Conservation (phyloP, 805 yeast species). For the Candida lessepsii region DNA sequence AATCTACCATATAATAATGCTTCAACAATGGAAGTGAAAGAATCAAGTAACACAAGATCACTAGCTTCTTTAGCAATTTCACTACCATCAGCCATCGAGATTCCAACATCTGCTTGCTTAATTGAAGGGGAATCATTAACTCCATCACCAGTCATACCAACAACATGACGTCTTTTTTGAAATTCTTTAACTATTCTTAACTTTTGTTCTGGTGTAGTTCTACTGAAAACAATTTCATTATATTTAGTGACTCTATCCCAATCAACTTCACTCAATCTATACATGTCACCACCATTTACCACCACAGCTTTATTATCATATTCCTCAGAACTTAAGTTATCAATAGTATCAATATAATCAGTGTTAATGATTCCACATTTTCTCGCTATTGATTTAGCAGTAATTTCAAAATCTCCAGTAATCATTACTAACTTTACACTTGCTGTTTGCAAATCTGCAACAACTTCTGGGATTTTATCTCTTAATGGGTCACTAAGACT, state of each 20-base stretch:
- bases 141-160: conserved; percentile 40
- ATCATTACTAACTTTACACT: conserved; percentile 44
- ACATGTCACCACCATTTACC: conserved; percentile 33
- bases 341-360: conserved; percentile 20
- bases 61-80: conserved; percentile 41
- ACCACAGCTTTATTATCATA: conserved; percentile 22
- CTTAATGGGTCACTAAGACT: conserved; percentile 48
- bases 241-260: conserved; percentile 42
- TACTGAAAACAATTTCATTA: conserved; percentile 40
- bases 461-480: conserved; percentile 31
- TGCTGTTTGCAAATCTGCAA: conserved; percentile 33
- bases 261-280: conserved; percentile 32
- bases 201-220: conserved; percentile 52
- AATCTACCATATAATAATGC: conserved; percentile 44
- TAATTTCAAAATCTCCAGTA: conserved; percentile 54
- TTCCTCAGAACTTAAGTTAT: conserved; percentile 15
- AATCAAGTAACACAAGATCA: conserved; percentile 29
- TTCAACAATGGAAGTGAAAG: conserved; percentile 26
- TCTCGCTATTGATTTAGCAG: conserved; percentile 50
- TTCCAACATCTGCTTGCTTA: conserved; percentile 35
- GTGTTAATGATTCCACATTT: conserved; percentile 37
- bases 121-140: conserved; percentile 36
- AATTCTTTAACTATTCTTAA: conserved; percentile 47
- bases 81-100: conserved; percentile 27
- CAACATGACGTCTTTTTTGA: conserved; percentile 29